A percentile compares a stretch with the other conserved stretches of the same genome.
phyloP scores from a whole-genome alignment of 2,329 filamentous ascomycete species.

The Erysiphe pulchra region DNA sequence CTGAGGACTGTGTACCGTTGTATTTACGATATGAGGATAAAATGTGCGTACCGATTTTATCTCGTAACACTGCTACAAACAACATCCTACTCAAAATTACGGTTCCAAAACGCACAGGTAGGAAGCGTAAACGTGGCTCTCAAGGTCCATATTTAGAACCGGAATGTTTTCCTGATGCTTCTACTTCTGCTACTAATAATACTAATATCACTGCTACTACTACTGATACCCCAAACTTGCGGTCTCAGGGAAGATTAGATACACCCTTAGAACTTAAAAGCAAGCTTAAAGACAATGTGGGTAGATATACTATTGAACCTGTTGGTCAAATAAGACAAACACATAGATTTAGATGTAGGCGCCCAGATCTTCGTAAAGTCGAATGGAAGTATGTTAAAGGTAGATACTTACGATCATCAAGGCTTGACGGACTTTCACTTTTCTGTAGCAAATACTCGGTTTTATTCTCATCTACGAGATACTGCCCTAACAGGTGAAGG shows the following conservation, averaged over 20 bases:
- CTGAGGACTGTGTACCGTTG: slow-evolving; percentile 33
- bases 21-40: slow-evolving; percentile 60
- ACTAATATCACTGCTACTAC: neutral
- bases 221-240: slow-evolving; percentile 8
- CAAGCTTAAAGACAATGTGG: slow-evolving; percentile 44
- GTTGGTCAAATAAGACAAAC: slow-evolving; percentile 45
- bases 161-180: too few relatives aligned
- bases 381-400: too few relatives aligned
- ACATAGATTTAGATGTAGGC: too few relatives aligned
- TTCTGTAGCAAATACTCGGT: too few relatives aligned
- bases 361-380: too few relatives aligned
- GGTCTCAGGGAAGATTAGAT: slow-evolving; percentile 23
- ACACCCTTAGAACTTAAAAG: slow-evolving; percentile 29
- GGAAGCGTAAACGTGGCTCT: slow-evolving; percentile 62
- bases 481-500: too few relatives aligned
- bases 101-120: slow-evolving; percentile 63
- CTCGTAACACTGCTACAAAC: slow-evolving; percentile 48
- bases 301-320: slow-evolving; percentile 38
- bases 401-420: too few relatives aligned
- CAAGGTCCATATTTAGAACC: slow-evolving; percentile 41
- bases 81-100: slow-evolving; percentile 73
- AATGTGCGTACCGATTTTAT: slow-evolving; percentile 52
- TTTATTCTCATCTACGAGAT: too few relatives aligned
- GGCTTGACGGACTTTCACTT: too few relatives aligned
- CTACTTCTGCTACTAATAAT: slow-evolving; percentile 13